Evolutionary conservation across 2,329 filamentous ascomycete species (phyloP).

Genomic region (Colletotrichum echinochloae): DNA sequence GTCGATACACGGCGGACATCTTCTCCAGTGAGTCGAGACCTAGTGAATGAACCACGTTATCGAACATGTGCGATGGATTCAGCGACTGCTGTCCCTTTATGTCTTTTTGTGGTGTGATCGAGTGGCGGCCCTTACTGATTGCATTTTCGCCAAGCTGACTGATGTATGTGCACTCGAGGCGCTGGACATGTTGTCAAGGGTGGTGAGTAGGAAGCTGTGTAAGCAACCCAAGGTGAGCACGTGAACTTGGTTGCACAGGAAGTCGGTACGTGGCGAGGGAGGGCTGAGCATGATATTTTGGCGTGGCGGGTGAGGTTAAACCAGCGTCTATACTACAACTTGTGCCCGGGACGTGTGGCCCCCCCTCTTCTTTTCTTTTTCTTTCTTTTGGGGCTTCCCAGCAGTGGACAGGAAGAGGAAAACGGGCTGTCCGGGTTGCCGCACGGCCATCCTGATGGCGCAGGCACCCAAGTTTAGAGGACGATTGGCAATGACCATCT

Average conservation of each 20-base stretch:
- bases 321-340: constrained; percentile 1
- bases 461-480: neutral
- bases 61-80: neutral
- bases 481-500: too few species aligned
- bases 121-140: neutral
- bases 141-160: neutral
- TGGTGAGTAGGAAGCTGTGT: neutral
- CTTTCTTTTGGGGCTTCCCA: neutral
- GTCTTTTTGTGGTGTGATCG: neutral
- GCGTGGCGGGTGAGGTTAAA: constrained; percentile 14
- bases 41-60: constrained; percentile 29
- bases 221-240: neutral
- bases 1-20: constrained; percentile 24
- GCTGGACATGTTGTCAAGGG: neutral
- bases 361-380: too few species aligned
- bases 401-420: neutral
- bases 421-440: neutral
- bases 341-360: neutral
- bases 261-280: constrained; percentile 13
- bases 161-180: neutral
- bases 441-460: neutral
- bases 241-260: neutral
- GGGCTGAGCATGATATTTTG: constrained; percentile 5
- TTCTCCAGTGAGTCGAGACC: constrained; percentile 5
- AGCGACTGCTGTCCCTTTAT: neutral